phyloP scores from a whole-genome alignment of 345 rosid species.

The Eucalyptus urophylla region DNA sequence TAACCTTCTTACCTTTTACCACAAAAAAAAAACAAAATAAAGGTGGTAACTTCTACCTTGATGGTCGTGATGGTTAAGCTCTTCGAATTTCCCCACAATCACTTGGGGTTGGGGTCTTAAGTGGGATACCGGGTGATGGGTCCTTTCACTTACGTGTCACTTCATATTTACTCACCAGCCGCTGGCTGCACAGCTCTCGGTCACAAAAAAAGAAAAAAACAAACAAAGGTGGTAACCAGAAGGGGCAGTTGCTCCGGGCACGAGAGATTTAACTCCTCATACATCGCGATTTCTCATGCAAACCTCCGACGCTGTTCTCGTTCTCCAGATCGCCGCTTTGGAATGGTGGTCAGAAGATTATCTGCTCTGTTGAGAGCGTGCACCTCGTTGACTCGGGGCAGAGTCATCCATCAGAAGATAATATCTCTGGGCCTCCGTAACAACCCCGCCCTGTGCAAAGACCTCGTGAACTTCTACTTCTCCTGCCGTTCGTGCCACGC shows the following conservation, averaged over 20 bases:
- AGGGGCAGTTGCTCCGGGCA: not conserved
- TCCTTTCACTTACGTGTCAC: accelerated
- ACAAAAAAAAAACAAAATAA: too few species aligned
- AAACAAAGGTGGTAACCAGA: not conserved
- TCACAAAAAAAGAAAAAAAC: too few species aligned
- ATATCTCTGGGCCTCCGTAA: constrained; percentile 27
- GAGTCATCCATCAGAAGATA: constrained; percentile 43
- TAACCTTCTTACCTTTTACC: not conserved
- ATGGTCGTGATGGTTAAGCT: too few species aligned
- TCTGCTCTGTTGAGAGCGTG: constrained; percentile 20
- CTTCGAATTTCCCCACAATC: accelerated
- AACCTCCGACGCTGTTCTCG: not conserved
- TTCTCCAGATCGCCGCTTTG: not conserved
- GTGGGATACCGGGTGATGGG: too few species aligned
- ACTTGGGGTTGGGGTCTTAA: too few species aligned
- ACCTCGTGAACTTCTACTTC: constrained; percentile 46
- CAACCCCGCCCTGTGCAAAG: constrained; percentile 32
- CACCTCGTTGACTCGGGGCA: constrained; percentile 16
- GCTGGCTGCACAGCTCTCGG: accelerated
- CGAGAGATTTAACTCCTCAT: not conserved
- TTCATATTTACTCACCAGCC: too few species aligned
- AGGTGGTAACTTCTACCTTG: too few species aligned
- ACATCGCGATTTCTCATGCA: not conserved
- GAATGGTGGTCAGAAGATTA: constrained; percentile 1
- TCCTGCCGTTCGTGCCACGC: constrained; percentile 21